These are phyloP conservation scores for Clausena lansium DNA, from an alignment of 345 rosid species.

Conservation along the genomic window DNA sequence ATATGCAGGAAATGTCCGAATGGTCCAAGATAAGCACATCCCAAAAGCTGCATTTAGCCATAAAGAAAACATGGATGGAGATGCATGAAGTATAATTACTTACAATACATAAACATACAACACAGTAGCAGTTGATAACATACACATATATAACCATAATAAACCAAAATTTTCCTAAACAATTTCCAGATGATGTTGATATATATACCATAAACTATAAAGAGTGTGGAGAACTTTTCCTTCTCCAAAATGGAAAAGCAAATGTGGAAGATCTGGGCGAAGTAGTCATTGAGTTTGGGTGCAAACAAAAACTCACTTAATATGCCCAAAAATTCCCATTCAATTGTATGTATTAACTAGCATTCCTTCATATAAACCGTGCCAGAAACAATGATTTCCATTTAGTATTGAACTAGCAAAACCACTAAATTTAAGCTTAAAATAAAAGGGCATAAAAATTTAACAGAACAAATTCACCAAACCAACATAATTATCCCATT, in stretches of 20 bases:
- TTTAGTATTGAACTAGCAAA: too few species aligned
- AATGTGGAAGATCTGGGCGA: too few species aligned
- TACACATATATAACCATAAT: not conserved
- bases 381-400: too few species aligned
- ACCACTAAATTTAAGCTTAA: not conserved
- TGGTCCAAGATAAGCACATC: conserved; percentile 86
- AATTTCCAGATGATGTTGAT: not conserved
- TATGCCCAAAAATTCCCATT: not conserved
- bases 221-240: not conserved
- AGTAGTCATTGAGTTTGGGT: not conserved
- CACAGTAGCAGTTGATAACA: not conserved
- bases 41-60: conserved; percentile 58
- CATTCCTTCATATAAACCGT: not conserved
- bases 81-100: not conserved
- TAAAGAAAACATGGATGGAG: not conserved
- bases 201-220: not conserved
- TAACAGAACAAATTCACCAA: not conserved
- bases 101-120: not conserved
- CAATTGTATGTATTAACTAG: too few species aligned
- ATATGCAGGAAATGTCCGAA: conserved; percentile 73
- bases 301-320: not conserved
- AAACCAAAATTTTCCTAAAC: not conserved
- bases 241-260: too few species aligned
- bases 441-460: not conserved
- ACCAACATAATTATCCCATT: not conserved